A percentile compares a stretch with the other conserved stretches of the same genome.
These are phyloP conservation scores for Emericellopsis terricola DNA, from an alignment of 495 filamentous ascomycete genomes.

Conservation along the genomic window DNA sequence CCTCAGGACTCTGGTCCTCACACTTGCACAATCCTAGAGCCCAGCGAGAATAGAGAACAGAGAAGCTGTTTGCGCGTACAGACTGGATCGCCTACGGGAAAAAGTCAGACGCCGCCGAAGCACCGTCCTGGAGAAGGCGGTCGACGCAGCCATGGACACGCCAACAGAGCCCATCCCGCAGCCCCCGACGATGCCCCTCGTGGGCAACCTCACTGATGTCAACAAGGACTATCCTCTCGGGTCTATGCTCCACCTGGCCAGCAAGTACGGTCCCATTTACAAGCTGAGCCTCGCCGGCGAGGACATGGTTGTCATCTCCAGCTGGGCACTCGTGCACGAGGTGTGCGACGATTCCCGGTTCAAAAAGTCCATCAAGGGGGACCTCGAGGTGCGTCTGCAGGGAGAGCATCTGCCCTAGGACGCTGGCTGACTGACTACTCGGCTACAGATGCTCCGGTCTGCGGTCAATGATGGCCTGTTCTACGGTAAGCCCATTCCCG, in stretches of 20 bases:
- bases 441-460: constrained; percentile 33
- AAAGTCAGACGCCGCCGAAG: too few species aligned
- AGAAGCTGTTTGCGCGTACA: too few species aligned
- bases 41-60: too few species aligned
- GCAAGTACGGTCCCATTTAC: constrained; percentile 25
- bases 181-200: constrained; percentile 10
- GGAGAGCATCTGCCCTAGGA: too few species aligned
- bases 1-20: too few species aligned
- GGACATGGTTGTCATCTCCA: constrained; percentile 21
- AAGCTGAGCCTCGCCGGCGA: constrained; percentile 20
- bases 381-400: constrained; percentile 27
- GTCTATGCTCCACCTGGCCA: constrained; percentile 6
- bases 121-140: too few species aligned
- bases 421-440: too few species aligned
- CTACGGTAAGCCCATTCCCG: constrained; percentile 21
- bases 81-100: too few species aligned
- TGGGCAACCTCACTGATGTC: constrained; percentile 13
- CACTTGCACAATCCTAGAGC: too few species aligned
- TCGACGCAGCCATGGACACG: too few species aligned
- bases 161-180: too few species aligned
- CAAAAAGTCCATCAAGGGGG: constrained; percentile 27
- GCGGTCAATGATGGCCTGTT: constrained; percentile 39
- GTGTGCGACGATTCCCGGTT: constrained; percentile 52
- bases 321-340: constrained; percentile 42
- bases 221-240: constrained; percentile 8